Evolutionary conservation across 345 rosid species (phyloP).

Genomic region (Sisymbrium irio): DNA sequence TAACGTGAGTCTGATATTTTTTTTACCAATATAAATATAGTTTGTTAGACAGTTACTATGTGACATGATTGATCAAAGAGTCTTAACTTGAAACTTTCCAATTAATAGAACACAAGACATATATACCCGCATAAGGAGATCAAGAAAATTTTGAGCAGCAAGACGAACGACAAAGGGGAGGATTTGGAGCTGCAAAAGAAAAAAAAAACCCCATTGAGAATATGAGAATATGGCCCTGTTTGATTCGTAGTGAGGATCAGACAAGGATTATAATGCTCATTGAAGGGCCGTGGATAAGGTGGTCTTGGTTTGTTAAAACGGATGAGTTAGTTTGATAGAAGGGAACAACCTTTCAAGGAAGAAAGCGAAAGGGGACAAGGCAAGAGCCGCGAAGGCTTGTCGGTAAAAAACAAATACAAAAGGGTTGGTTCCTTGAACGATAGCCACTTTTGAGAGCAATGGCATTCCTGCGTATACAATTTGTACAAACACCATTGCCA

Average conservation of each 20-base stretch:
- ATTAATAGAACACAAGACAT: background rate
- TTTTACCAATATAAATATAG: background rate
- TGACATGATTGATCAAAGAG: background rate
- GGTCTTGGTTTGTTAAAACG: background rate
- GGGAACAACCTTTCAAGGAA: constrained; percentile 33
- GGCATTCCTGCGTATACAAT: constrained; percentile 77
- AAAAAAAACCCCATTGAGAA: background rate
- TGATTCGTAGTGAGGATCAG: background rate
- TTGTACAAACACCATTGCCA: constrained; percentile 65
- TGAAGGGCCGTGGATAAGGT: background rate
- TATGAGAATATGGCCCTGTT: background rate
- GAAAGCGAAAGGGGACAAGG: constrained; percentile 34
- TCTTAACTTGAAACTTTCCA: background rate
- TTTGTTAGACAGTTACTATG: background rate
- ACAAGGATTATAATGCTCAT: background rate
- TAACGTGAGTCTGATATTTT: constrained; percentile 47
- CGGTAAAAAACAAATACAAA: constrained; percentile 37
- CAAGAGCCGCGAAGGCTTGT: constrained; percentile 33
- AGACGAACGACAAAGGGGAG: constrained; percentile 13
- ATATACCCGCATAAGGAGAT: constrained; percentile 34
- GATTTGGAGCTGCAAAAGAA: constrained; percentile 18
- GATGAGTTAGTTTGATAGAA: background rate
- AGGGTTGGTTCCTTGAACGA: constrained; percentile 43
- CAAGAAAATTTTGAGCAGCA: constrained; percentile 34
- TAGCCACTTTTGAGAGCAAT: constrained; percentile 71